A percentile compares a stretch with the other conserved stretches of the same genome.
phyloP scores from a whole-genome alignment of 345 rosid species.

The Moricandia arvensis region DNA sequence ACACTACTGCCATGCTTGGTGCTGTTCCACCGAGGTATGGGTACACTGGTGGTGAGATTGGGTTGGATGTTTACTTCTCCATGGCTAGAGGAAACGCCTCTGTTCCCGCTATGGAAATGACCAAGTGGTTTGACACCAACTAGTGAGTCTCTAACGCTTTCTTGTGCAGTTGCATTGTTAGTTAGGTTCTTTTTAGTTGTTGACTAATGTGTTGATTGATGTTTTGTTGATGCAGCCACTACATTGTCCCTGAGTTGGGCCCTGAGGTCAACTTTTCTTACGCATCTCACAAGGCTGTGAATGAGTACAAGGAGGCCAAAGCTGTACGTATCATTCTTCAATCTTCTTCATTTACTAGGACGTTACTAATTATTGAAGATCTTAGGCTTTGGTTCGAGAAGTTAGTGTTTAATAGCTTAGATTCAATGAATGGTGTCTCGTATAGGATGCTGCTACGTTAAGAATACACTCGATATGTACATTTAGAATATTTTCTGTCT shows the following conservation, averaged over 20 bases:
- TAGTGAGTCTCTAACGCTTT: constrained; percentile 61
- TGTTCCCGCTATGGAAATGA: constrained; percentile 99
- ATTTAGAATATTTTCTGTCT: not conserved
- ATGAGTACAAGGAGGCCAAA: constrained; percentile 96
- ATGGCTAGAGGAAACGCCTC: constrained; percentile 99
- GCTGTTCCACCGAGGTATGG: constrained; percentile 92
- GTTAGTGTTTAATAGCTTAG: constrained; percentile 4
- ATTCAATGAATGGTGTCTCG: not conserved
- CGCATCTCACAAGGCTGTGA: constrained; percentile 96
- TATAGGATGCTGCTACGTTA: not conserved
- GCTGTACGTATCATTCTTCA: constrained; percentile 53
- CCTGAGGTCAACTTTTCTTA: constrained; percentile 86
- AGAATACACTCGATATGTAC: not conserved
- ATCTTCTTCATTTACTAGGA: not conserved
- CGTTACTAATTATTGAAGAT: not conserved
- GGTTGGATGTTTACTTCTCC: constrained; percentile 78
- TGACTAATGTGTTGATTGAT: not conserved
- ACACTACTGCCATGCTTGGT: constrained; percentile 96
- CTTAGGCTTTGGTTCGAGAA: not conserved
- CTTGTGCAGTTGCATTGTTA: not conserved
- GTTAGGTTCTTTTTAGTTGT: not conserved
- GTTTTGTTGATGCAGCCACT: constrained; percentile 60
- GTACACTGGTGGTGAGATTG: constrained; percentile 88
- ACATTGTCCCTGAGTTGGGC: constrained; percentile 95
- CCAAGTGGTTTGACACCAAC: constrained; percentile 99